Evolutionary conservation across 805 yeast species (phyloP).

Genomic region (Candida loeiensis): DNA sequence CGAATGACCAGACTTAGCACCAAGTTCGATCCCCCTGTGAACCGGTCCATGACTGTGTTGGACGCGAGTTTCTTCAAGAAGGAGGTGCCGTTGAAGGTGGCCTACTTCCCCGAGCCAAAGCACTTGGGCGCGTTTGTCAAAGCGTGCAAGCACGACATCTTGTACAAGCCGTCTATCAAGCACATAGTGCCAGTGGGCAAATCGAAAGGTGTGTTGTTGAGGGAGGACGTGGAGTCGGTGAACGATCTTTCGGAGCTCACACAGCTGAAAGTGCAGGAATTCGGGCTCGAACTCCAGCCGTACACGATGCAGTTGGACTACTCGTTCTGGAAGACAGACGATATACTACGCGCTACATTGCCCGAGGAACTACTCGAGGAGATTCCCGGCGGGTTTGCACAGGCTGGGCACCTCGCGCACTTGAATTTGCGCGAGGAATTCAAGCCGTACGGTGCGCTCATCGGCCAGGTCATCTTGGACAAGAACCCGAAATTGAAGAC

Average conservation of each 20-base stretch:
- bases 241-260: slow-evolving; percentile 42
- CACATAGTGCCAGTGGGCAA: slow-evolving; percentile 50
- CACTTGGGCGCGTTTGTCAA: slow-evolving; percentile 61
- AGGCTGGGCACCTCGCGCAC: slow-evolving; percentile 95
- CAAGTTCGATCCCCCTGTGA: slow-evolving; percentile 59
- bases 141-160: slow-evolving; percentile 52
- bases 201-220: slow-evolving; percentile 57
- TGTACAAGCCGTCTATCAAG: slow-evolving; percentile 67
- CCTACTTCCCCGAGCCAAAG: slow-evolving; percentile 65
- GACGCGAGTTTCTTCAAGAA: slow-evolving; percentile 64
- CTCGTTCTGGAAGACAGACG: slow-evolving; percentile 86
- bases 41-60: slow-evolving; percentile 59
- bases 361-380: slow-evolving; percentile 71
- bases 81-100: slow-evolving; percentile 60
- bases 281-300: slow-evolving; percentile 46
- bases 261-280: slow-evolving; percentile 42
- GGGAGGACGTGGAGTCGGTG: slow-evolving; percentile 44
- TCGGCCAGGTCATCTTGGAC: slow-evolving; percentile 88
- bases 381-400: slow-evolving; percentile 85
- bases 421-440: slow-evolving; percentile 79
- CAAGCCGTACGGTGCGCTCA: slow-evolving; percentile 72
- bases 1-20: slow-evolving; percentile 10
- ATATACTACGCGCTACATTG: slow-evolving; percentile 69
- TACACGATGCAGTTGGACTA: slow-evolving; percentile 61
- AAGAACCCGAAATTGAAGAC: slow-evolving; percentile 79